These are phyloP conservation scores for Scytalidium sp. DNA, from an alignment of 2,329 filamentous ascomycete species.

Conservation along the genomic window DNA sequence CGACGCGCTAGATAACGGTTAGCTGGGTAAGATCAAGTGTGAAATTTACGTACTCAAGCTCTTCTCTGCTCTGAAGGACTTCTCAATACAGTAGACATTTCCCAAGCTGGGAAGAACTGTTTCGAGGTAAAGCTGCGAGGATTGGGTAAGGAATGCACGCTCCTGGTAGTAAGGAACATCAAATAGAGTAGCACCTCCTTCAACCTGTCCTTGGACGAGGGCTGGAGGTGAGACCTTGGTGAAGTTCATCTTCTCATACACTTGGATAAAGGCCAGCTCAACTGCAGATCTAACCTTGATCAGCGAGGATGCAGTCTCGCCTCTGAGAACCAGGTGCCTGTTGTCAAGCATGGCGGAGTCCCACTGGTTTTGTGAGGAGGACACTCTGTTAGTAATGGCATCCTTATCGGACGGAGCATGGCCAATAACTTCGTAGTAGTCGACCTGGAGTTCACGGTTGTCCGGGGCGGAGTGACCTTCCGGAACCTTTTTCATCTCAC, in stretches of 20 bases:
- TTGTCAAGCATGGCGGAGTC: slow-evolving; percentile 52
- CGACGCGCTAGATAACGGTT: too few species aligned
- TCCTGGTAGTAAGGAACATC: slow-evolving; percentile 64
- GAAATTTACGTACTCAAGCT: too few species aligned
- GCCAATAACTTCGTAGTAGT: slow-evolving; percentile 68
- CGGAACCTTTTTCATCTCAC: slow-evolving; percentile 66
- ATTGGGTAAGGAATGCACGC: slow-evolving; percentile 91
- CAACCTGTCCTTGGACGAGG: slow-evolving; percentile 83
- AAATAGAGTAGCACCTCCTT: slow-evolving; percentile 65
- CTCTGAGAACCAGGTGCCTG: slow-evolving; percentile 68
- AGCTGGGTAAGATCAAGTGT: too few species aligned
- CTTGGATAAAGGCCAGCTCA: slow-evolving; percentile 64
- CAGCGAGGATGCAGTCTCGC: slow-evolving; percentile 64
- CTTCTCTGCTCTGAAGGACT: slow-evolving; percentile 98
- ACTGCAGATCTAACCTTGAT: slow-evolving; percentile 70
- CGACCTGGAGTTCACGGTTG: slow-evolving; percentile 68
- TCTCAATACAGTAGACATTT: slow-evolving; percentile 97
- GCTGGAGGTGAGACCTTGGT: slow-evolving; percentile 72
- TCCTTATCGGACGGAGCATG: slow-evolving; percentile 70
- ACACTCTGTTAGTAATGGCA: slow-evolving; percentile 70
- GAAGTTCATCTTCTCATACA: slow-evolving; percentile 61
- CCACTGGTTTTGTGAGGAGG: slow-evolving; percentile 61
- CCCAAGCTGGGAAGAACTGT: slow-evolving; percentile 87
- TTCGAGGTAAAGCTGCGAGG: slow-evolving; percentile 95
- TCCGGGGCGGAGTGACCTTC: slow-evolving; percentile 65